Base-by-base conservation (phyloP, 305 asterid species). In the Solanum hybrid region DNA sequence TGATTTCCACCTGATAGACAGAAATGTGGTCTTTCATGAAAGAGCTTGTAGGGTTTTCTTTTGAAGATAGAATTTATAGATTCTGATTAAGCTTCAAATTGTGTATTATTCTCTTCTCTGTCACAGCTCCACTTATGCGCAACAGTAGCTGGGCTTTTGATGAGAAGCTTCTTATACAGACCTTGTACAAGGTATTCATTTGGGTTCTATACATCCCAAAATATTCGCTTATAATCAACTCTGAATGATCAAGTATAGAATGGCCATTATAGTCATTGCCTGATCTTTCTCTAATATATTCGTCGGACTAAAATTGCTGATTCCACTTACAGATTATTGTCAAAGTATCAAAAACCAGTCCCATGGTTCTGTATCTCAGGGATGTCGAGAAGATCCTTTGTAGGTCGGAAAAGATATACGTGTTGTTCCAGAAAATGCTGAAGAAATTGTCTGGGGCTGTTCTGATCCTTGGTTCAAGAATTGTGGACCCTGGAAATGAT, bases 401-500 rank as follows among this genome's bases (percentile, higher is more conserved):
- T 90, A 93, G 92, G 90, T 96, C 99, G 36, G 93, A 94, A 91
- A 93, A 92, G 90, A 88, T 94, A 29, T 95, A 93, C 61, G 77
- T 92, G 91, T 89, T 97, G 91, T 95, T 97, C 93, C 97, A 95
- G 92, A 97, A 95, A 92, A 97, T 97, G 98, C 81, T 96, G 92
- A 94, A 94, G 93, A 96, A 92, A 88, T 88, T 97, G 90, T 92
- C 97, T 90, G 99, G 99, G 85, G 87, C 96, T 33, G 89, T 97
- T 79, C 88, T 97, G 93, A 93, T 97, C 92, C 98, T 97, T 86
- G 99, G 99, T 90, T 97, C 99, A 90, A 94, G 96, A 92, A 89
- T 95, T 80, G 85, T 95, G 70, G 91, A 92, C 86, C 93, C 95
- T 10, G 95, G 92, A 76, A 89, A 90, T 85, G 96, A 94, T 90